Percentiles rank a stretch among this genome's conserved stretches.
phyloP scores from a whole-genome alignment of 164 flowering plant genomes.

The Houttuynia cordata region DNA sequence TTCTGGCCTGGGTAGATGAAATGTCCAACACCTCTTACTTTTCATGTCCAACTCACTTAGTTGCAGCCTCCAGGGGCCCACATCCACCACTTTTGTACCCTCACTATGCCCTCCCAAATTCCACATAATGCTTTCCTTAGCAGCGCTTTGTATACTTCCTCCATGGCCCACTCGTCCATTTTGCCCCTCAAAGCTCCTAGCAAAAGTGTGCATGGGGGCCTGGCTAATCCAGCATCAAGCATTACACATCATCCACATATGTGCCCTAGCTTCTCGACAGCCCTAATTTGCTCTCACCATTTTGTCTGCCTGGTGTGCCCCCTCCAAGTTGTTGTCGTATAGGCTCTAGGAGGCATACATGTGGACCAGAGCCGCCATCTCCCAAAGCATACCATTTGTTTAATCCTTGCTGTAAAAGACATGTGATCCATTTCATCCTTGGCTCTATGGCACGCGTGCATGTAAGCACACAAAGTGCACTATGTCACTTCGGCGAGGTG shows the following conservation, averaged over 20 bases:
- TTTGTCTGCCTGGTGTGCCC: conserved; percentile 10
- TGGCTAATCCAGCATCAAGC: conserved; percentile 21
- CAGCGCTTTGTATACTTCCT: background rate
- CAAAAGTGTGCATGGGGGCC: conserved; percentile 26
- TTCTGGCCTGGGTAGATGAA: background rate
- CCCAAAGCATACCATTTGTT: background rate
- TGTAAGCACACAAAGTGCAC: background rate
- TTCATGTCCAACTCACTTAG: too few relatives aligned
- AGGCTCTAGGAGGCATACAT: background rate
- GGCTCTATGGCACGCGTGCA: conserved; percentile 1
- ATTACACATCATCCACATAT: conserved; percentile 23
- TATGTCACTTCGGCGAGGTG: background rate
- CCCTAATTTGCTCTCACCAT: conserved; percentile 11
- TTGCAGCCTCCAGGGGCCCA: conserved; percentile 12
- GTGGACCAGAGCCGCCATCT: background rate
- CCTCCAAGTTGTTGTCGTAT: too few relatives aligned
- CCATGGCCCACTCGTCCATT: conserved; percentile 1
- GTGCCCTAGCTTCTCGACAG: conserved; percentile 1
- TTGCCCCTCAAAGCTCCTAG: conserved; percentile 13
- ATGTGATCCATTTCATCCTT: background rate
- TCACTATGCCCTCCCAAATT: background rate
- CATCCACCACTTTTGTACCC: conserved; percentile 13
- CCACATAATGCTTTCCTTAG: background rate
- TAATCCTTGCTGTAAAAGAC: background rate
- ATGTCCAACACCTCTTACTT: background rate